These are phyloP conservation scores for Dipsacomyces acuminosporus DNA, from an alignment of 371 early-diverging fungal genomes.

Conservation along the genomic window DNA sequence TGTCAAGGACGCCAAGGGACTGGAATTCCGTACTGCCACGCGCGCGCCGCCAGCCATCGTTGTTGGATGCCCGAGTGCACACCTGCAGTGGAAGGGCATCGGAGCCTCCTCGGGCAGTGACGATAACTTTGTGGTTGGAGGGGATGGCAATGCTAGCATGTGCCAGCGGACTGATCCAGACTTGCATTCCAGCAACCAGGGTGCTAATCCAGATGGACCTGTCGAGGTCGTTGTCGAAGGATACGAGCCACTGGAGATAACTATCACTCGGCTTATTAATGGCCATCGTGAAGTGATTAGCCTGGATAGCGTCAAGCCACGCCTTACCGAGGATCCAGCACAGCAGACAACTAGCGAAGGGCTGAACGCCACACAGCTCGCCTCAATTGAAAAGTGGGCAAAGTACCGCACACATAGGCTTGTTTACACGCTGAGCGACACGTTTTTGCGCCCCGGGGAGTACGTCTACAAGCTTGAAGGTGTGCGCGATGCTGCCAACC, in stretches of 20 bases:
- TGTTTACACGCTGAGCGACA: slow-evolving; percentile 36
- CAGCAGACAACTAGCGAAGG: background rate
- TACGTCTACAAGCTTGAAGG: slow-evolving; percentile 45
- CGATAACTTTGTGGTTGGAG: slow-evolving; percentile 28
- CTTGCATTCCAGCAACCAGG: slow-evolving; percentile 1
- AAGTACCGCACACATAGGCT: slow-evolving; percentile 26
- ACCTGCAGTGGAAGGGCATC: slow-evolving; percentile 28
- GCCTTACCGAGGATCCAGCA: slow-evolving; percentile 4
- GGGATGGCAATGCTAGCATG: slow-evolving; percentile 36
- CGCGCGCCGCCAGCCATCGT: slow-evolving; percentile 41
- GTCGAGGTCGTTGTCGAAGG: slow-evolving; percentile 41
- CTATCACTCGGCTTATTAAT: slow-evolving; percentile 39
- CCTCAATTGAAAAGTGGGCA: slow-evolving; percentile 13
- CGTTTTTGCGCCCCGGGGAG: slow-evolving; percentile 44
- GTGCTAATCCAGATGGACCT: slow-evolving; percentile 9
- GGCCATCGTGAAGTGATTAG: slow-evolving; percentile 38
- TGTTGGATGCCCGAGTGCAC: slow-evolving; percentile 43
- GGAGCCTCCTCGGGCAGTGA: background rate
- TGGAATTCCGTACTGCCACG: slow-evolving; percentile 33
- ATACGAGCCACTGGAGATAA: slow-evolving; percentile 45
- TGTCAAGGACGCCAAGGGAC: slow-evolving; percentile 37
- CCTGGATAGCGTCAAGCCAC: slow-evolving; percentile 40
- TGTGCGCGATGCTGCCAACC: slow-evolving; percentile 47
- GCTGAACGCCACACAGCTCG: slow-evolving; percentile 4
- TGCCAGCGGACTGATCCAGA: slow-evolving; percentile 23